Percentiles rank a stretch among this genome's conserved stretches.
These are phyloP conservation scores for Salix exigua DNA, from an alignment of 345 rosid genomes.

Conservation along the genomic window DNA sequence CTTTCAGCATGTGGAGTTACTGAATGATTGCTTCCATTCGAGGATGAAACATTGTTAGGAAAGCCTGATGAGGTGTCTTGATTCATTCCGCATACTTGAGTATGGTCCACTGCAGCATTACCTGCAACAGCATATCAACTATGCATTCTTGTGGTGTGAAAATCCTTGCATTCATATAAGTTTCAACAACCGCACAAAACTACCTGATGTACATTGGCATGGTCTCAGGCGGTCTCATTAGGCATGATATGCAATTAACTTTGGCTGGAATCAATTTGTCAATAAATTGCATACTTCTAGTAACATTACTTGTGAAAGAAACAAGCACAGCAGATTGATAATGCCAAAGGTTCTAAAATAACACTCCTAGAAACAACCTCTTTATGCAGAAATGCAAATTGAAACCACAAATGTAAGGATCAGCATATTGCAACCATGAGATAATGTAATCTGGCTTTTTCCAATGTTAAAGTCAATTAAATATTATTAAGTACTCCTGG, in stretches of 20 bases:
- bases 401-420: neutral
- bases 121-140: conserved; percentile 6
- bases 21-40: neutral
- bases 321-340: neutral
- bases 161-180: neutral
- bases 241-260: neutral
- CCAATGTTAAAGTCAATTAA: neutral
- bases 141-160: neutral
- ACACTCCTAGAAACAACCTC: neutral
- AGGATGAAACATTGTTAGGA: neutral
- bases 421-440: neutral
- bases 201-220: neutral
- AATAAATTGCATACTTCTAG: neutral
- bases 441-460: neutral
- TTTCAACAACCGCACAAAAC: neutral
- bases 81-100: neutral
- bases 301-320: neutral
- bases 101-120: neutral
- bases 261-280: neutral
- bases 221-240: neutral
- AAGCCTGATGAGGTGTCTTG: neutral
- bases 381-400: neutral
- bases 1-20: neutral
- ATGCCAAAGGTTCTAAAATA: neutral
- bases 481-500: neutral